phyloP scores from a whole-genome alignment of 352 stramenopile species.

The Blastocystis sp. region DNA sequence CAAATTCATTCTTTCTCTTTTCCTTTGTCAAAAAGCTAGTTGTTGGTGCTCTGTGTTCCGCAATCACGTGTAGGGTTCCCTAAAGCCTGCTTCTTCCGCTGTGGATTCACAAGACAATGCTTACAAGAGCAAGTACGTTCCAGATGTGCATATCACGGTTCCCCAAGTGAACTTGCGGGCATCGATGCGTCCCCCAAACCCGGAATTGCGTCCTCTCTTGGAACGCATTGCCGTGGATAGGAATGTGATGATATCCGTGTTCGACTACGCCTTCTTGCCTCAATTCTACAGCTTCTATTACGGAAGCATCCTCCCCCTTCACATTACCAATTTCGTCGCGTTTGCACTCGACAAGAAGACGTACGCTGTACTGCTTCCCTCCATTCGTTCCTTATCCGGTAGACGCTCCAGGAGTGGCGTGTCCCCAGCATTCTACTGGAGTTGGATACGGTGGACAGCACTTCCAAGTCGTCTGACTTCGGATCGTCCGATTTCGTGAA shows the following conservation, averaged over 20 bases:
- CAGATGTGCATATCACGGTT: neutral
- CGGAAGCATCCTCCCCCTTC: conserved; percentile 57
- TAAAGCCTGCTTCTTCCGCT: neutral
- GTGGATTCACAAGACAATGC: too few relatives aligned
- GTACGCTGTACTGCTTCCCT: conserved; percentile 14
- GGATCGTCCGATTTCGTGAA: conserved; percentile 32
- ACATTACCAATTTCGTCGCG: conserved; percentile 68
- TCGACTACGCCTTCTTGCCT: conserved; percentile 60
- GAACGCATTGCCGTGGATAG: conserved; percentile 28
- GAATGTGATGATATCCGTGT: conserved; percentile 68
- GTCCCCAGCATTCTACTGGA: conserved; percentile 53
- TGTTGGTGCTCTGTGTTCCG: neutral
- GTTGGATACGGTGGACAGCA: conserved; percentile 31
- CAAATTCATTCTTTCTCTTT: neutral
- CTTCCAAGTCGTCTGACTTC: conserved; percentile 41
- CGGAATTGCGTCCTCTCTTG: conserved; percentile 23
- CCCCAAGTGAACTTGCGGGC: neutral
- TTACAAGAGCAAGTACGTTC: neutral
- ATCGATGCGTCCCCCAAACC: conserved; percentile 17
- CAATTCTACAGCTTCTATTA: conserved; percentile 67
- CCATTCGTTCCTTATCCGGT: neutral
- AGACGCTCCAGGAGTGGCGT: conserved; percentile 37
- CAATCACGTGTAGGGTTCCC: neutral
- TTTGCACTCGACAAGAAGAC: conserved; percentile 59
- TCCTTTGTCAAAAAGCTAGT: neutral